A percentile compares a stretch with the other conserved stretches of the same genome.
phyloP scores from a whole-genome alignment of 495 filamentous ascomycete genomes.

The Trichoderma asperelloides region DNA sequence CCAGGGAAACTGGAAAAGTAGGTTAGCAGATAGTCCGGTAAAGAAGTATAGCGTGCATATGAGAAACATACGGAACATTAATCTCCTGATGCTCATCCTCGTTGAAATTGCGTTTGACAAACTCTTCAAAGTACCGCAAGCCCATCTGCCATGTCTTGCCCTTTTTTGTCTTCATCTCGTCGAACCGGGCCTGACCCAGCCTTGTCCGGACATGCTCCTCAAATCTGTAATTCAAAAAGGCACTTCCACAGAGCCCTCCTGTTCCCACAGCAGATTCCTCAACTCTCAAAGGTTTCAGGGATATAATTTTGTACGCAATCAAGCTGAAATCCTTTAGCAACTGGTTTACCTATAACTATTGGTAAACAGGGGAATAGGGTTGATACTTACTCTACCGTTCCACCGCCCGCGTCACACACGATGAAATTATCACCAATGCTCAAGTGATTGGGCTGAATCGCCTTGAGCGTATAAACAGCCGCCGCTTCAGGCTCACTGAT shows the following conservation, averaged over 20 bases:
- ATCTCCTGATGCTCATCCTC: slow-evolving; percentile 62
- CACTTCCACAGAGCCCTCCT: slow-evolving; percentile 57
- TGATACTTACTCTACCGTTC: slow-evolving; percentile 51
- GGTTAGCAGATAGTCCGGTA: background rate
- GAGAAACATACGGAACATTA: slow-evolving; percentile 48
- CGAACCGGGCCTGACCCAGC: slow-evolving; percentile 48
- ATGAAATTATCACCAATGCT: slow-evolving; percentile 62
- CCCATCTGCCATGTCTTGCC: slow-evolving; percentile 66
- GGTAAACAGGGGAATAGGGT: slow-evolving; percentile 14
- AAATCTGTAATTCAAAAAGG: slow-evolving; percentile 62
- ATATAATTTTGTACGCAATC: slow-evolving; percentile 59
- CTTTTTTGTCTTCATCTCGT: slow-evolving; percentile 51
- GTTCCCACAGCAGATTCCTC: slow-evolving; percentile 59
- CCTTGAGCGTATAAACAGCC: slow-evolving; percentile 61
- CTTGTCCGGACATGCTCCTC: slow-evolving; percentile 55
- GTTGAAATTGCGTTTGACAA: slow-evolving; percentile 66
- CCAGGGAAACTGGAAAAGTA: slow-evolving; percentile 48
- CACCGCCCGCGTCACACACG: slow-evolving; percentile 70
- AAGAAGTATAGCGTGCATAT: background rate
- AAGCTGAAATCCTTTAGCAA: slow-evolving; percentile 32
- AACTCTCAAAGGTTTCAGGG: slow-evolving; percentile 47
- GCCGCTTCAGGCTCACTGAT: slow-evolving; percentile 72
- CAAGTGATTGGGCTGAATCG: slow-evolving; percentile 54
- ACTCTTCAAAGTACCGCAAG: slow-evolving; percentile 56
- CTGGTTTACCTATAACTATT: slow-evolving; percentile 11